Percentiles rank a stretch among this genome's conserved stretches.
phyloP scores from a whole-genome alignment of 352 stramenopile genomes.

The Phytophthora hibernalis region DNA sequence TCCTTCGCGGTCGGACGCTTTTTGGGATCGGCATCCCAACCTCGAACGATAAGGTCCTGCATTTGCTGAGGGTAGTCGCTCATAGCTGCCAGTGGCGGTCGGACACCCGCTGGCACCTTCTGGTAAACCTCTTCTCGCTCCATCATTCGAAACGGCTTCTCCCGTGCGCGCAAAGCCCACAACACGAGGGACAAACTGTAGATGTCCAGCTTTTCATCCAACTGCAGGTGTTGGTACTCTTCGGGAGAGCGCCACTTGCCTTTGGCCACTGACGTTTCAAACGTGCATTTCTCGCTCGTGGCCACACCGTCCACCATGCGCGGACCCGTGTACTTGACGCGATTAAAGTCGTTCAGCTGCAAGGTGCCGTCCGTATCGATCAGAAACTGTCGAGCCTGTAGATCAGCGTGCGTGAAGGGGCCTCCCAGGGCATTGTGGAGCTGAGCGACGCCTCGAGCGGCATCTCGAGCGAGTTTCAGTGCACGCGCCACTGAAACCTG shows the following conservation, averaged over 20 bases:
- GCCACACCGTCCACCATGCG: constrained; percentile 41
- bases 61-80: constrained; percentile 66
- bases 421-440: constrained; percentile 69
- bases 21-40: constrained; percentile 58
- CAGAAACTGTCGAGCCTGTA: constrained; percentile 84
- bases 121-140: constrained; percentile 63
- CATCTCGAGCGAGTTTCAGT: constrained; percentile 59
- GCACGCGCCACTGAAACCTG: constrained; percentile 52
- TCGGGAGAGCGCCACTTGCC: constrained; percentile 84
- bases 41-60: constrained; percentile 65
- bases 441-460: constrained; percentile 65
- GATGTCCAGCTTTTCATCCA: constrained; percentile 72
- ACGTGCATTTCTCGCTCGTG: constrained; percentile 61
- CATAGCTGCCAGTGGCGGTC: constrained; percentile 59
- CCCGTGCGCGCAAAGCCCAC: constrained; percentile 61
- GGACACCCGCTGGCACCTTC: constrained; percentile 51
- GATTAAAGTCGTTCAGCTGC: constrained; percentile 86
- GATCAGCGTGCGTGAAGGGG: constrained; percentile 81
- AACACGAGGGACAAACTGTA: constrained; percentile 79
- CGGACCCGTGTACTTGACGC: constrained; percentile 72
- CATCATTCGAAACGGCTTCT: constrained; percentile 55
- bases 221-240: constrained; percentile 55
- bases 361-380: constrained; percentile 63
- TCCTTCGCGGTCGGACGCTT: constrained; percentile 59
- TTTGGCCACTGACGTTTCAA: constrained; percentile 70